These are phyloP conservation scores for Microbotryomycetes sp. DNA, from an alignment of 1,284 basidiomycete species.

Conservation along the genomic window DNA sequence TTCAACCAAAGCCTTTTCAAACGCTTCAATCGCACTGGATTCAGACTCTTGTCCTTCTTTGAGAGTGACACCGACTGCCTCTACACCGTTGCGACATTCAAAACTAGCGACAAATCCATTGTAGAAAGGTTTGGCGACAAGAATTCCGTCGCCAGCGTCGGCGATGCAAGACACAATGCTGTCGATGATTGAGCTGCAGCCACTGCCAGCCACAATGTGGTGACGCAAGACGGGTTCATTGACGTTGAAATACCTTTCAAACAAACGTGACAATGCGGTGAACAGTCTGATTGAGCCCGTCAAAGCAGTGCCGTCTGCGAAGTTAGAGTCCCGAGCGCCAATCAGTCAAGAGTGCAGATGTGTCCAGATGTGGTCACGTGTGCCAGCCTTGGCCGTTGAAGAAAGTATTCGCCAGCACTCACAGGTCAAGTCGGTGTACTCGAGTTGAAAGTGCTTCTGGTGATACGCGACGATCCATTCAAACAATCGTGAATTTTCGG, in stretches of 20 bases:
- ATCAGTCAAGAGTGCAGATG: background rate
- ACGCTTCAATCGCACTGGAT: conserved; percentile 12
- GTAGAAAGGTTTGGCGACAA: conserved; percentile 28
- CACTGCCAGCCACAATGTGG: conserved; percentile 37
- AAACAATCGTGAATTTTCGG: conserved; percentile 42
- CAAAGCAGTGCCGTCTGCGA: conserved; percentile 21
- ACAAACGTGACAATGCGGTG: conserved; percentile 20
- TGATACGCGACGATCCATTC: conserved; percentile 39
- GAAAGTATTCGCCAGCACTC: conserved; percentile 21
- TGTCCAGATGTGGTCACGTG: background rate
- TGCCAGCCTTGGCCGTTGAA: conserved; percentile 22
- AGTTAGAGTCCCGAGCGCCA: background rate
- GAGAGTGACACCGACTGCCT: conserved; percentile 40
- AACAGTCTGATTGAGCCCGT: conserved; percentile 30
- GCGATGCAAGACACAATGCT: conserved; percentile 44
- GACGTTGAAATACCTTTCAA: conserved; percentile 25
- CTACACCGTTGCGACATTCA: conserved; percentile 32
- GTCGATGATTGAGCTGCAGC: conserved; percentile 41
- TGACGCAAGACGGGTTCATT: conserved; percentile 32
- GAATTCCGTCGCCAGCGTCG: conserved; percentile 44
- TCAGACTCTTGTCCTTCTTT: conserved; percentile 17
- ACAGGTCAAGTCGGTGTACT: conserved; percentile 21
- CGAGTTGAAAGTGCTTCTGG: conserved; percentile 35
- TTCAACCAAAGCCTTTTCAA: conserved; percentile 10
- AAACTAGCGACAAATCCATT: conserved; percentile 39